These are phyloP conservation scores for Xylariaceae sp. DNA, from an alignment of 2,329 filamentous ascomycete genomes.

Conservation along the genomic window DNA sequence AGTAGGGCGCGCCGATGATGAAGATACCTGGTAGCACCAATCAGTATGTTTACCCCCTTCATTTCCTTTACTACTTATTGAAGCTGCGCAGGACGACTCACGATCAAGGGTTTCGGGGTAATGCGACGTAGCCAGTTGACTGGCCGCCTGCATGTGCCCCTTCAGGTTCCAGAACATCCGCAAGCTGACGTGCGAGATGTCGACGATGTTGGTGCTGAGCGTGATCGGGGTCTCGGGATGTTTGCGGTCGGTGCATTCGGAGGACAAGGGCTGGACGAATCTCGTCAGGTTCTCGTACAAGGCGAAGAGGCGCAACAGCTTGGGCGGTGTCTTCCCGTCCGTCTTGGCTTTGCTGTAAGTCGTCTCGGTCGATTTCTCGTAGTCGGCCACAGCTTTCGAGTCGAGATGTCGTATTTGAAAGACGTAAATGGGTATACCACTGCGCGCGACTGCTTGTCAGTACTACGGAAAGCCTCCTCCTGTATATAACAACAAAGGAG, in stretches of 20 bases:
- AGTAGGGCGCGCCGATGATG: slow-evolving; percentile 86
- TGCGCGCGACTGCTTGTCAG: slow-evolving; percentile 42
- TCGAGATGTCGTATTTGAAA: slow-evolving; percentile 87
- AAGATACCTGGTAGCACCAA: slow-evolving; percentile 47
- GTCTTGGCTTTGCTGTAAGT: slow-evolving; percentile 64
- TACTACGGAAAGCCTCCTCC: too few species aligned
- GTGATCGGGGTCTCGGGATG: slow-evolving; percentile 85
- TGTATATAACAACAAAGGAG: too few species aligned
- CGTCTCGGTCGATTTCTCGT: slow-evolving; percentile 68
- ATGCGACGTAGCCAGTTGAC: slow-evolving; percentile 85
- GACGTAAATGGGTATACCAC: slow-evolving; percentile 90
- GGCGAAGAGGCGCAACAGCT: slow-evolving; percentile 85
- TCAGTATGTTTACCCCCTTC: not conserved
- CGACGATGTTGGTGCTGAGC: slow-evolving; percentile 92
- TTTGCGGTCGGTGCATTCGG: slow-evolving; percentile 73
- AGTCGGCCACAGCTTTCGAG: slow-evolving; percentile 78
- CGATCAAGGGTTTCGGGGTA: slow-evolving; percentile 93
- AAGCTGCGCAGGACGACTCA: slow-evolving; percentile 6
- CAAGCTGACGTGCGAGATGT: slow-evolving; percentile 84
- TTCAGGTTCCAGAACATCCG: slow-evolving; percentile 97
- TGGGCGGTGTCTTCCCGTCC: slow-evolving; percentile 71
- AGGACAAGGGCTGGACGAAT: slow-evolving; percentile 86
- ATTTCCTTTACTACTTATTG: not conserved
- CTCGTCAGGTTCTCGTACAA: slow-evolving; percentile 91
- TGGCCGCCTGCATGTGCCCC: slow-evolving; percentile 91